Evolutionary conservation across 805 yeast species (phyloP), one percentile per base, ranked within the genome.

Genomic region (Yamadazyma ubonensis): DNA sequence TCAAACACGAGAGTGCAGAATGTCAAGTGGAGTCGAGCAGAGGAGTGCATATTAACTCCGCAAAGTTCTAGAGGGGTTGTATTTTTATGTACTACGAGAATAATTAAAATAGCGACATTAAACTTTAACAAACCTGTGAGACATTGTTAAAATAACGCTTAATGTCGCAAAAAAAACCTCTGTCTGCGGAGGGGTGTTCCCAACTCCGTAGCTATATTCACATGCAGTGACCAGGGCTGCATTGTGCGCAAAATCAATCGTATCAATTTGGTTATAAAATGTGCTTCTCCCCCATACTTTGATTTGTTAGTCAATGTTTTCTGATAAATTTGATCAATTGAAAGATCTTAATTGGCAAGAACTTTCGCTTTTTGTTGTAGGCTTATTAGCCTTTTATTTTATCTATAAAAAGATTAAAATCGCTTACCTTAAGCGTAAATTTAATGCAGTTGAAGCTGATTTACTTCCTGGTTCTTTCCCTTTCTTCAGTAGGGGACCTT

Each of bases 401-500:
- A 16, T 34, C 9, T 42, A 32, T 23, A 27, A 39, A 12, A 17
- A 15, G n/a, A 17, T 38, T 9, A 44, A 30, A 26, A 29, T 32
- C 18, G 8, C 36, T 5, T 39, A 37, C 21, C 33, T 49, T n/a
- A 42, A 36, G 17, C 17, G 29, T 8, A 50, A 48, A 19, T 42
- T 39, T 15, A 28, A 35, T 18, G 52, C 44, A 18, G 23, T 36
- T 3, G 45, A 42, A 15, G 42, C 52, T 14, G 12, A 18, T 9
- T 16, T 43, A 10, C 36, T 50, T 8, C 51, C 52, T 15, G 42
- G 42, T 5, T 48, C 52, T 2, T 49, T 33, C n/a, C 47, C 46
- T 11, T 5, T 50, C 11, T 50, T 50, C 31, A 40, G 46, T 31
- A 43, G 52, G 20, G 15, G 36, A 6, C 50, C 51, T 11, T 20